phyloP scores from a whole-genome alignment of 192 early-diverging fungal species.

The Paraglomus occultum region DNA sequence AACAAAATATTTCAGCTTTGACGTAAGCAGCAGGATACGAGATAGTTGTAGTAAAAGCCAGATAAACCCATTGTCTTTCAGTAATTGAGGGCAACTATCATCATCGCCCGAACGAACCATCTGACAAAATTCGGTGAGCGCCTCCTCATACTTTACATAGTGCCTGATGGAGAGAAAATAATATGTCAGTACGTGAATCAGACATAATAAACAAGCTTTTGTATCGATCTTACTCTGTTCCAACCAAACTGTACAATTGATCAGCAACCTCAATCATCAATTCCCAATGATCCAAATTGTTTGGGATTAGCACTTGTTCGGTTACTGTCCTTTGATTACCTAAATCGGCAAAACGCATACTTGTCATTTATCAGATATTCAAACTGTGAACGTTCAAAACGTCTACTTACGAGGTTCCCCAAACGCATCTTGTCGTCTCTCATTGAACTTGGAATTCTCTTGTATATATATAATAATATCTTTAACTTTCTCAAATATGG shows the following conservation, averaged over 20 bases:
- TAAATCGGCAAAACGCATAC: not conserved
- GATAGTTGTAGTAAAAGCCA: slow-evolving; percentile 72
- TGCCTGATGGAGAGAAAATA: slow-evolving; percentile 24
- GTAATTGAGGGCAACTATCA: slow-evolving; percentile 41
- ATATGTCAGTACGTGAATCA: slow-evolving; percentile 8
- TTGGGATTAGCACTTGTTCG: slow-evolving; percentile 59
- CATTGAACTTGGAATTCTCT: slow-evolving; percentile 53
- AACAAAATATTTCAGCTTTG: no score
- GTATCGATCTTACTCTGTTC: slow-evolving; percentile 35
- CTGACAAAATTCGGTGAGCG: slow-evolving; percentile 53
- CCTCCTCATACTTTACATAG: slow-evolving; percentile 55
- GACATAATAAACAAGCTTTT: not conserved
- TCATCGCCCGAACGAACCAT: slow-evolving; percentile 54
- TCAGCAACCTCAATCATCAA: slow-evolving; percentile 73
- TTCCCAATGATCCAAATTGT: slow-evolving; percentile 69
- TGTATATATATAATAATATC: slow-evolving; percentile 56
- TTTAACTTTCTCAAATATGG: slow-evolving; percentile 48
- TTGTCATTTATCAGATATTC: slow-evolving; percentile 1
- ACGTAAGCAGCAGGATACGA: slow-evolving; percentile 30
- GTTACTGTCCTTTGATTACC: slow-evolving; percentile 8
- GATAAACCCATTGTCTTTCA: slow-evolving; percentile 71
- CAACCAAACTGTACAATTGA: slow-evolving; percentile 71
- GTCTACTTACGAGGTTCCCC: slow-evolving; percentile 3
- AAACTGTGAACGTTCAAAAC: not conserved
- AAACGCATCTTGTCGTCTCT: slow-evolving; percentile 36